Base-by-base conservation (phyloP, 139 green algal genomes). In the Spirogloea muscicola region DNA sequence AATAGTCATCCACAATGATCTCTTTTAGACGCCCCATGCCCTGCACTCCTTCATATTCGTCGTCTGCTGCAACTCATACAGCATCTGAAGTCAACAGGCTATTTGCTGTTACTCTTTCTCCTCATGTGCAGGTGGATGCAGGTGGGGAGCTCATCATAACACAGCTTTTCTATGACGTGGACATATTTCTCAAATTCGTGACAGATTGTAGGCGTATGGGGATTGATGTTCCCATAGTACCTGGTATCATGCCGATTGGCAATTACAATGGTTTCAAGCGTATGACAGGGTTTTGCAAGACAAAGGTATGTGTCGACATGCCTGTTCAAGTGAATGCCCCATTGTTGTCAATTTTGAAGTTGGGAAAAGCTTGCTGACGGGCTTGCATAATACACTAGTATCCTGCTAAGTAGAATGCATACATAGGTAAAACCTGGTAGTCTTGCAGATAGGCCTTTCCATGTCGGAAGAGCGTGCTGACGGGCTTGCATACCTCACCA, bases 211-310 rank as follows among this genome's bases (percentile, higher is more conserved):
- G 87, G 3, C 82, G 65, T n/a, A 66, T 90, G 33, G 93, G 90
- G 76, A 97, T 98, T 84, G 87, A 63, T 0, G 84, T 72, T 33
- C 93, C 93, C 67, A 97, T 98, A 82, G 74, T 98, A 48, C 93
- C 93, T 61, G 90, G 93, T 67, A 95, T 98, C 77, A 98, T 98
- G 93, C 93, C 93, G 72, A 92, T 98, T 85, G 93, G 94, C 86
- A 94, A 88, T 0, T 97, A 98, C 59, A 87, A 87, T 37, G 93
- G 93, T 58, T 98, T 98, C 89, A 96, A 96, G 86, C 87, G 93
- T 76, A 98, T 98, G 93, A 98, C 94, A 49, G 78, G 82, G 69
- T 97, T 97, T 88, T 97, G 93, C 89, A 97, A 97, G 81, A 96
- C 92, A 1, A 78, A 87, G 59, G 74, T 74, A 37, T 29, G 72